A percentile compares a stretch with the other conserved stretches of the same genome.
These are phyloP conservation scores for Dactylellina sp. DNA, from an alignment of 2,329 filamentous ascomycete genomes.

Conservation along the genomic window DNA sequence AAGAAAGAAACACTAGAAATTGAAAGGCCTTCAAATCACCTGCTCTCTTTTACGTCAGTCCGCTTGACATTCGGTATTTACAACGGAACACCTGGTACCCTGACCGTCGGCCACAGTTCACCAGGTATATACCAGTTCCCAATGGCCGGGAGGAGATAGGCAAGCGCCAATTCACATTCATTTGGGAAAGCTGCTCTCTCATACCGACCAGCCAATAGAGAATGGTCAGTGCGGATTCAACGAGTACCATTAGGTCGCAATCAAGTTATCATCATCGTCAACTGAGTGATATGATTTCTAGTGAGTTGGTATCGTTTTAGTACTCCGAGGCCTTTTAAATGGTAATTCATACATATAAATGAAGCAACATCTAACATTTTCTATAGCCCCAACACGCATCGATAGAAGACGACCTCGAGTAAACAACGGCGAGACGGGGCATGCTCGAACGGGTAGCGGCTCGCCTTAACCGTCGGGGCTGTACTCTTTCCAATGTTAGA, in stretches of 20 bases:
- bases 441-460: constrained; percentile 69
- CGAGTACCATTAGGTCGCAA: constrained; percentile 15
- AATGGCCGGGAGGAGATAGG: constrained; percentile 12
- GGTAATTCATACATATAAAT: not conserved
- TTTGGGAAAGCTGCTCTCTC: constrained; percentile 1
- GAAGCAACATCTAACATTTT: not conserved
- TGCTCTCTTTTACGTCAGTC: not conserved
- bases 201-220: constrained; percentile 20
- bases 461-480: constrained; percentile 67
- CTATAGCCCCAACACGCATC: constrained; percentile 11
- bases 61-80: not conserved
- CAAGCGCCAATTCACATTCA: not conserved
- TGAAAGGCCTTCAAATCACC: constrained; percentile 2
- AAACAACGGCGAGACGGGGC: constrained; percentile 61
- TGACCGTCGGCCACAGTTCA: not conserved
- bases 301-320: constrained; percentile 1
- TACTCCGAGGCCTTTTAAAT: not conserved
- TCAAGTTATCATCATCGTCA: not conserved
- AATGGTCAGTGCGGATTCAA: constrained; percentile 39
- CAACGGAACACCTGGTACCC: not conserved
- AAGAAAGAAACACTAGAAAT: constrained; percentile 32
- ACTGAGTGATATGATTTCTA: constrained; percentile 45
- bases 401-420: constrained; percentile 39
- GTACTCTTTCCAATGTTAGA: constrained; percentile 61
- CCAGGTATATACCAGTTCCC: not conserved